A percentile compares a stretch with the other conserved stretches of the same genome.
phyloP scores from a whole-genome alignment of 108 stramenopile species.

The Nitzschia palea region DNA sequence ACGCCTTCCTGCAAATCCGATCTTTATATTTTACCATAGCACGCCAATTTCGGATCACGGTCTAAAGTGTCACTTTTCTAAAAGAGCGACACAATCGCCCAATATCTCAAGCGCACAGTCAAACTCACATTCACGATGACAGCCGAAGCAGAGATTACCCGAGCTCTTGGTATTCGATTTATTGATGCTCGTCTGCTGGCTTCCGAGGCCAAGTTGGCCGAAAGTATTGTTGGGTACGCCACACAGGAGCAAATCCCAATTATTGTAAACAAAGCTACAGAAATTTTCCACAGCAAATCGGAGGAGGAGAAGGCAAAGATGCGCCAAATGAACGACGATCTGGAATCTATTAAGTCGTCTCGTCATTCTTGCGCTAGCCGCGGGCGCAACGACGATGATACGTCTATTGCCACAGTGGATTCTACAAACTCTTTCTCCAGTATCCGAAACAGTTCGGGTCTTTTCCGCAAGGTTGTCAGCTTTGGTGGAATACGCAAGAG shows the following conservation, averaged over 20 bases:
- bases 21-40: too few species aligned
- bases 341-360: neutral
- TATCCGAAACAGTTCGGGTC: neutral
- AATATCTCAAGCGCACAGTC: too few species aligned
- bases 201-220: slow-evolving; percentile 2
- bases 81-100: too few species aligned
- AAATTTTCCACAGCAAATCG: neutral
- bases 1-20: too few species aligned
- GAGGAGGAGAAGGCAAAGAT: neutral
- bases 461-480: neutral
- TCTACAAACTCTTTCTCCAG: neutral
- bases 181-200: slow-evolving; percentile 7
- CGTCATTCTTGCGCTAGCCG: neutral
- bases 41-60: too few species aligned
- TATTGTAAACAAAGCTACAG: neutral
- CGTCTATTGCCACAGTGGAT: neutral
- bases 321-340: neutral
- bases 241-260: neutral
- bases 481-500: neutral
- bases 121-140: neutral
- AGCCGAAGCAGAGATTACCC: slow-evolving; percentile 2
- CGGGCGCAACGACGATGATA: neutral
- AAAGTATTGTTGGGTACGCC: neutral
- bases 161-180: neutral
- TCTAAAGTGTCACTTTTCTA: too few species aligned